phyloP scores from a whole-genome alignment of 768 basidiomycete genomes.

The Clitopilus passeckerianus region DNA sequence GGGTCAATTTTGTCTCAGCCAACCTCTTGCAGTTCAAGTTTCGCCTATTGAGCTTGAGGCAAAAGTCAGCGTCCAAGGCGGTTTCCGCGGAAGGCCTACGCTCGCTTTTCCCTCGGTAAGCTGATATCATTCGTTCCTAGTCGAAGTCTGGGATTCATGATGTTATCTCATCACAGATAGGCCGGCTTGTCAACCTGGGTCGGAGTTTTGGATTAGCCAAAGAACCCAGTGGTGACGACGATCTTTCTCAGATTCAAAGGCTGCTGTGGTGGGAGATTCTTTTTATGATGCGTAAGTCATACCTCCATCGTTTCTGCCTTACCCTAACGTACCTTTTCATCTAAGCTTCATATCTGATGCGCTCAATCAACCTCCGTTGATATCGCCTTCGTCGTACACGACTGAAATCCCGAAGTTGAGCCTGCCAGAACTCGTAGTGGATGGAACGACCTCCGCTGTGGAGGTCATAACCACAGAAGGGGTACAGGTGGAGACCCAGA shows the following conservation, averaged over 20 bases:
- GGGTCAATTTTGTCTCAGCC: background rate
- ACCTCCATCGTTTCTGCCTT: conserved; percentile 4
- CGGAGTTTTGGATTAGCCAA: conserved; percentile 56
- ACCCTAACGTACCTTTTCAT: background rate
- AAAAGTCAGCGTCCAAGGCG: background rate
- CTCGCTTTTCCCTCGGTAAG: background rate
- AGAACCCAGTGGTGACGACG: conserved; percentile 46
- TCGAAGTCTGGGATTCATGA: background rate
- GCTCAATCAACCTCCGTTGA: conserved; percentile 57
- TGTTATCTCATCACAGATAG: conserved; percentile 34
- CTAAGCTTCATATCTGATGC: conserved; percentile 66
- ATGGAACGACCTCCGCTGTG: background rate
- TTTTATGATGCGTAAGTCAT: conserved; percentile 72
- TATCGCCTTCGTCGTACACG: conserved; percentile 49
- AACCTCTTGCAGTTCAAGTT: background rate
- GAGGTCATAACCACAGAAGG: background rate
- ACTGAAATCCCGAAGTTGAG: conserved; percentile 23
- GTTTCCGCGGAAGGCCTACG: background rate
- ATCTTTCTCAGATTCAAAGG: conserved; percentile 8
- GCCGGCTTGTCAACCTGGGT: conserved; percentile 66
- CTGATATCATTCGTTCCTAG: background rate
- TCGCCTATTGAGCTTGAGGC: background rate
- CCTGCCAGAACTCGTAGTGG: background rate
- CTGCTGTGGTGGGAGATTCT: conserved; percentile 77
- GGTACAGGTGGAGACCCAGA: background rate